These are phyloP conservation scores for Fomitopsis betulina DNA, from an alignment of 1,284 basidiomycete genomes.

Conservation along the genomic window DNA sequence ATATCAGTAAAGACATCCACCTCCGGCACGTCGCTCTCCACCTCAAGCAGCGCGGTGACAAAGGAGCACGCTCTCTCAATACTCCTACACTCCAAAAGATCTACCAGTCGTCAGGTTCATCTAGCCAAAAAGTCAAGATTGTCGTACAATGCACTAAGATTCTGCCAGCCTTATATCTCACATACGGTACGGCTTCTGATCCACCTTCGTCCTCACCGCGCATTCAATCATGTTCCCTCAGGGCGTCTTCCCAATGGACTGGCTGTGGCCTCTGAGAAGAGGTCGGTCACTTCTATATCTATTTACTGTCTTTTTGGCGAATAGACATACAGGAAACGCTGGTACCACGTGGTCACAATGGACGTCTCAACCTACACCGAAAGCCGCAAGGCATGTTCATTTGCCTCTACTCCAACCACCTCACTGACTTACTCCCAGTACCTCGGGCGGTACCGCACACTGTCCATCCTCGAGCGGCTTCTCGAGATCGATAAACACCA, in stretches of 20 bases:
- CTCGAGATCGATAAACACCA: conserved; percentile 24
- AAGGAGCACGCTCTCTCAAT: background rate
- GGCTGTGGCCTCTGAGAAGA: conserved; percentile 12
- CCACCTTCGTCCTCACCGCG: conserved; percentile 4
- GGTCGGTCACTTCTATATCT: background rate
- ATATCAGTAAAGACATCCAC: conserved; percentile 38
- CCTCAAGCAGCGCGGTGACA: background rate
- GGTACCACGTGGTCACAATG: conserved; percentile 39
- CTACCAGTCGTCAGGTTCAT: conserved; percentile 21
- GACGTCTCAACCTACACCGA: conserved; percentile 35
- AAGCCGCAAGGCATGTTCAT: conserved; percentile 33
- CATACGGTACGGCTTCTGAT: conserved; percentile 27
- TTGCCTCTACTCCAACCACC: background rate
- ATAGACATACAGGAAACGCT: conserved; percentile 25
- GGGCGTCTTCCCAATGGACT: conserved; percentile 15
- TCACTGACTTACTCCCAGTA: conserved; percentile 24
- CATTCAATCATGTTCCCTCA: background rate
- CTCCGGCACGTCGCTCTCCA: conserved; percentile 25
- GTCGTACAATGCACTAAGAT: conserved; percentile 37
- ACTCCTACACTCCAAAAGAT: conserved; percentile 32
- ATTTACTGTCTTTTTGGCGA: no score
- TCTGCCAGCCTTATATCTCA: conserved; percentile 39
- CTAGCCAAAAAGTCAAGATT: conserved; percentile 25
- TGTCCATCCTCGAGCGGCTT: conserved; percentile 23
- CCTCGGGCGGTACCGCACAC: conserved; percentile 31